Base-by-base conservation (phyloP, 352 stramenopile species). In the Globisporangium takayamanum region DNA sequence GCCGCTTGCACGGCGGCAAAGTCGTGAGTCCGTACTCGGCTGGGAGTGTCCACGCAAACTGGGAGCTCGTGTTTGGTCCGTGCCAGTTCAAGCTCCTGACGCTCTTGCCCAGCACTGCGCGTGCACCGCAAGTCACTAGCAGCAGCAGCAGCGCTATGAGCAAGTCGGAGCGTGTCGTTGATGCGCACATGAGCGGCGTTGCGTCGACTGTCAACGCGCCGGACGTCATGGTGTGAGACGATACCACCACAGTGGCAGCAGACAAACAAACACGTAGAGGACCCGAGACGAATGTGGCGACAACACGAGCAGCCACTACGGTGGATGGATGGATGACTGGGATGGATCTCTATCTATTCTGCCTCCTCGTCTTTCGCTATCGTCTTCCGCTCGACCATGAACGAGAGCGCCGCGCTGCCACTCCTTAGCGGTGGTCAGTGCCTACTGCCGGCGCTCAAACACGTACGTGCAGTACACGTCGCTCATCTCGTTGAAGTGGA, bases 401-500 rank as follows among this genome's bases (percentile, higher is more conserved):
- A 20, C 42, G 42, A 48, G 10, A 1, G 42, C 16, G 14, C 42
- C 2, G 18, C 26, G 8, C 20, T 51, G 28, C 28, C 28, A 51
- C 22, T 22, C 22, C 22, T 22, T 22, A 22, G 22, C 22, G 22
- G 22, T 22, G 22, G 22, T 22, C 22, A 22, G 22, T 22, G 22
- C 30, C 57, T 52, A 59, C 57, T 47, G 18, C 63, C 80, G 72
- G 12, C 66, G 69, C 44, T 72, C 86, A 57, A 94, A 94, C 8
- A 78, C 90, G 76, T 94, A 94, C 58, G 92, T 76, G 69, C 81
- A 91, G 69, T 94, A 94, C 63, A 84, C 76, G 65, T 94, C 85
- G 63, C 76, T 88, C 86, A 95, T 93, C 62, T 95, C 86, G 73
- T 93, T 93, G 67, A 95, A 95, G 61, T 95, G 86, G 55, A 95